A percentile compares a stretch with the other conserved stretches of the same genome.
phyloP scores from a whole-genome alignment of 495 filamentous ascomycete genomes.

The Aspergillus sclerotioniger region DNA sequence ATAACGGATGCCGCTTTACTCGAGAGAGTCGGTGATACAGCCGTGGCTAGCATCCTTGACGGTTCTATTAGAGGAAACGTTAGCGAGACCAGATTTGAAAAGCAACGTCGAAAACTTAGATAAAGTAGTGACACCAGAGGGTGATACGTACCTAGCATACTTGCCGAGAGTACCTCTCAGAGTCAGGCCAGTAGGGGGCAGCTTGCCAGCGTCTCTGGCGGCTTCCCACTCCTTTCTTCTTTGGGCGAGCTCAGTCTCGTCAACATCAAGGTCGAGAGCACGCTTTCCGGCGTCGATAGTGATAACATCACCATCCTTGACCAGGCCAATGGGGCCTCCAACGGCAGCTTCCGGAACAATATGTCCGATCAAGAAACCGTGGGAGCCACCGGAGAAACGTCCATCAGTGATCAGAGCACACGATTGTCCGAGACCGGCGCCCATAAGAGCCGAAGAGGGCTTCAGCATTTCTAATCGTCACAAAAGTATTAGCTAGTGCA shows the following conservation, averaged over 20 bases:
- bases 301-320: conserved; percentile 49
- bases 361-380: conserved; percentile 48
- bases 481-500: not conserved
- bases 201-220: conserved; percentile 21
- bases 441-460: conserved; percentile 80
- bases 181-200: conserved; percentile 25
- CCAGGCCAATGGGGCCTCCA: conserved; percentile 50
- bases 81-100: conserved; percentile 1
- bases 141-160: conserved; percentile 55
- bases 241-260: conserved; percentile 56
- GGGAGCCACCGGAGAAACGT: conserved; percentile 41
- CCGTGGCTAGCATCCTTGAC: conserved; percentile 45
- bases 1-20: conserved; percentile 5
- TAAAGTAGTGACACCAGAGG: not conserved
- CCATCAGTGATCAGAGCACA: conserved; percentile 49
- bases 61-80: conserved; percentile 18
- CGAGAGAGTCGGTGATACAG: conserved; percentile 23
- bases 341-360: conserved; percentile 53
- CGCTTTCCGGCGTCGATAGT: conserved; percentile 49
- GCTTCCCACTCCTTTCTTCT: conserved; percentile 57
- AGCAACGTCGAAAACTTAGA: not conserved
- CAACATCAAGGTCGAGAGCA: conserved; percentile 43
- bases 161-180: conserved; percentile 82
- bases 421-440: conserved; percentile 68
- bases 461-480: conserved; percentile 65